These are phyloP conservation scores for Hymenotorrendiella dingleyae DNA, from an alignment of 2,329 filamentous ascomycete species.

Conservation along the genomic window DNA sequence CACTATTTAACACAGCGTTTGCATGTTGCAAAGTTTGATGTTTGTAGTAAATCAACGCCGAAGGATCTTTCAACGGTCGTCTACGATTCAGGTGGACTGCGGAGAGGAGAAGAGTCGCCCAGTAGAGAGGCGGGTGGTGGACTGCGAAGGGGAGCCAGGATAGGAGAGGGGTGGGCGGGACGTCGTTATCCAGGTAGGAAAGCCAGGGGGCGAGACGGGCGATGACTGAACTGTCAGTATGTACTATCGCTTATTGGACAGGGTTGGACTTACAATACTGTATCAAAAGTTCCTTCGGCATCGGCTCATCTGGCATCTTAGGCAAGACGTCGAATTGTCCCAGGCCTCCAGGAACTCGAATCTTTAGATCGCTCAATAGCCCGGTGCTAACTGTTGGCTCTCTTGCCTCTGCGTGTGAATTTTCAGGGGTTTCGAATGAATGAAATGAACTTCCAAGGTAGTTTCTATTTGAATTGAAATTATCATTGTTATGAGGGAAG, in stretches of 20 bases:
- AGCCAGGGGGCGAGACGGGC: slow-evolving; percentile 4
- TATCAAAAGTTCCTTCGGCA: slow-evolving; percentile 2
- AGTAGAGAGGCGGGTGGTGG: not conserved
- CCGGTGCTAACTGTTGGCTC: not conserved
- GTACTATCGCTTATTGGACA: not conserved
- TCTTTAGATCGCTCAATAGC: not conserved
- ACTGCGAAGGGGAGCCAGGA: slow-evolving; percentile 4
- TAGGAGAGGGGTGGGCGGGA: not conserved
- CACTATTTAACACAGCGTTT: not conserved
- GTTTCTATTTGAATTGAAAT: not conserved
- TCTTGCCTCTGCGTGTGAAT: not conserved
- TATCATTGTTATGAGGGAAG: not conserved
- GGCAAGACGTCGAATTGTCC: not conserved
- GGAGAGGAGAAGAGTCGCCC: slow-evolving; percentile 1
- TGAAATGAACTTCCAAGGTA: too few relatives aligned
- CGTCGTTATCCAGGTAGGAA: slow-evolving; percentile 3
- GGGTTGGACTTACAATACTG: not conserved
- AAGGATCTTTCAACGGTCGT: not conserved
- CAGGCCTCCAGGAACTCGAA: slow-evolving; percentile 1
- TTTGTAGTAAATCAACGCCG: slow-evolving; percentile 1
- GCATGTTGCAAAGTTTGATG: not conserved
- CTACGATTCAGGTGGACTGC: slow-evolving; percentile 1
- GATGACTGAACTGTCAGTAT: not conserved
- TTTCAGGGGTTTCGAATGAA: not conserved
- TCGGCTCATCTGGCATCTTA: not conserved